Percentiles rank a stretch among this genome's conserved stretches.
Conservation (phyloP, 805 yeast species). For the Brettanomyces custersianus region DNA sequence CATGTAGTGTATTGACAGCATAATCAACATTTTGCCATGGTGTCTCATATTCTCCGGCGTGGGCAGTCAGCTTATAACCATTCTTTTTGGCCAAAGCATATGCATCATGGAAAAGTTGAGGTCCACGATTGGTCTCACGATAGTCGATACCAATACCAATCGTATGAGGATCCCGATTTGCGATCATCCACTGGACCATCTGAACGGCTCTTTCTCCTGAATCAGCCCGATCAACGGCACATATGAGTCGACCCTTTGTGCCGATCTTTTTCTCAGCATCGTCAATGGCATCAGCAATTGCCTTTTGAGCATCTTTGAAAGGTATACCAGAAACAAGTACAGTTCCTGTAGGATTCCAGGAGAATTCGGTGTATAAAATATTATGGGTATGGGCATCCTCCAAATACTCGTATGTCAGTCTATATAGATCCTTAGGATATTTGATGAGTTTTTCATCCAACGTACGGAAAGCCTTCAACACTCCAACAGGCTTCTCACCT, state of each 20-base stretch:
- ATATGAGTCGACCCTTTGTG: constrained; percentile 17
- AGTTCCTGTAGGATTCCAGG: constrained; percentile 27
- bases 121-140: constrained; percentile 23
- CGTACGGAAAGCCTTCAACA: constrained; percentile 21
- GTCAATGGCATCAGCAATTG: constrained; percentile 18
- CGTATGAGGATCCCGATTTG: constrained; percentile 12
- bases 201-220: constrained; percentile 18
- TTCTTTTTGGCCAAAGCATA: constrained; percentile 15
- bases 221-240: constrained; percentile 23
- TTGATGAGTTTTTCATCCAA: constrained; percentile 19
- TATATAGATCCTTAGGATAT: constrained; percentile 18
- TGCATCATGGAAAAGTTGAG: constrained; percentile 20
- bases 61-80: constrained; percentile 23
- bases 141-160: constrained; percentile 26
- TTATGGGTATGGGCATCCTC: constrained; percentile 17
- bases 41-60: constrained; percentile 25
- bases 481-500: constrained; percentile 26
- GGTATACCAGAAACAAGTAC: constrained; percentile 20
- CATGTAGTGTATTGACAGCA: constrained; percentile 17
- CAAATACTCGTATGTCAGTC: constrained; percentile 20
- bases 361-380: constrained; percentile 21
- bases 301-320: constrained; percentile 18
- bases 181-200: constrained; percentile 24
- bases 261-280: constrained; percentile 15
- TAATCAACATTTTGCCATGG: constrained; percentile 22